Base-by-base conservation (phyloP, 805 yeast genomes). In the Alloascoidea hylecoeti region DNA sequence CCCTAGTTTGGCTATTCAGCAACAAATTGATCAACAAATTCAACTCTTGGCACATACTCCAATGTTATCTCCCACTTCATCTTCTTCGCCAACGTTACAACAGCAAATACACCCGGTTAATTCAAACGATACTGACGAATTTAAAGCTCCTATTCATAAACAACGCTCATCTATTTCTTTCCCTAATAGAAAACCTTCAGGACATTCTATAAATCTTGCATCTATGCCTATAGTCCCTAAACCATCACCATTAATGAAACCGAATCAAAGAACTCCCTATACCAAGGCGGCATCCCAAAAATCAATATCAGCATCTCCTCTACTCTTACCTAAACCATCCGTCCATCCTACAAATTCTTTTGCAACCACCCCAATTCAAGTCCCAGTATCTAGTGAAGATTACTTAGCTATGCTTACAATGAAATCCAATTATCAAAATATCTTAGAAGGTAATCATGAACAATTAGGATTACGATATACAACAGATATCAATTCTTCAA, bases 341-440 rank as follows among this genome's bases (percentile, higher is more conserved):
- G n/a, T n/a, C n/a, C n/a, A n/a, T n/a, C n/a, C n/a, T n/a, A n/a
- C n/a, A n/a, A n/a, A n/a, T n/a, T n/a, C n/a, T n/a, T n/a, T n/a
- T n/a, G n/a, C n/a, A n/a, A n/a, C n/a, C n/a, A n/a, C n/a, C n/a
- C n/a, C n/a, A n/a, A n/a, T n/a, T n/a, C n/a, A n/a, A 23, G 30
- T 23, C n/a, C 9, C 9, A 9, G 30, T 9, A 23, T 23, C 30
- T 9, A 23, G n/a, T n/a, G n/a, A 9, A 23, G 30, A 23, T n/a
- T 23, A 9, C n/a, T 9, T 23, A n/a, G n/a, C 47, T 4, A 42
- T 57, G 33, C 46, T 57, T 38, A 60, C 64, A 16, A 42, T 58
- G 16, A 63, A 61, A 45, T 58, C 65, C 28, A 63, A 63, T 44
- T 60, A 63, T 42, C 67, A 63, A 44, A 56, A 59, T 46, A 58